Percentiles rank a stretch among this genome's conserved stretches.
These are phyloP conservation scores for Batkoa obscura DNA, from an alignment of 371 early-diverging fungal genomes.

Conservation along the genomic window DNA sequence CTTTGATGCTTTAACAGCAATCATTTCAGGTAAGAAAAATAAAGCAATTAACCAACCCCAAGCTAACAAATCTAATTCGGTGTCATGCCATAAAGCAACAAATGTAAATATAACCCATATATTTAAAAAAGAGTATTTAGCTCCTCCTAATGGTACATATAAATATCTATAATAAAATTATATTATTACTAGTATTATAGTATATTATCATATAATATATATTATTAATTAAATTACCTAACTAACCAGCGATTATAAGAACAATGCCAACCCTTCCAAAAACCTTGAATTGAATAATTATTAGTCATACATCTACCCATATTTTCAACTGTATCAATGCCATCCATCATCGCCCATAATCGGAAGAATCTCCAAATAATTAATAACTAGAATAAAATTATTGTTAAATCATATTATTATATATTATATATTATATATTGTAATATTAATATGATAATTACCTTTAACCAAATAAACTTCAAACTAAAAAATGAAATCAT, in stretches of 20 bases:
- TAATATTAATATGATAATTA: constrained; percentile 2
- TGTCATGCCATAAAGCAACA: constrained; percentile 93
- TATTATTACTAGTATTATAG: too few species aligned
- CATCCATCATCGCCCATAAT: constrained; percentile 76
- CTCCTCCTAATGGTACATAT: constrained; percentile 80
- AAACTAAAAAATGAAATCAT: constrained; percentile 68
- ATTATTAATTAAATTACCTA: constrained; percentile 11
- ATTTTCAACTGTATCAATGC: constrained; percentile 69
- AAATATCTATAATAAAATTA: constrained; percentile 24
- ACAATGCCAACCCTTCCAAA: constrained; percentile 90
- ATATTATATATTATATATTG: too few species aligned
- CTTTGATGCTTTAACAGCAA: constrained; percentile 39
- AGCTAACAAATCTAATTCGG: constrained; percentile 54
- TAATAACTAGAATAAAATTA: background rate
- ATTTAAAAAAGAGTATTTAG: constrained; percentile 35
- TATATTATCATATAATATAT: too few species aligned
- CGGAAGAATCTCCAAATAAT: constrained; percentile 85
- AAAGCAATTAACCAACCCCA: constrained; percentile 87
- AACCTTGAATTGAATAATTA: constrained; percentile 72
- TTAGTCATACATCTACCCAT: constrained; percentile 86
- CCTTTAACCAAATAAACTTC: constrained; percentile 78
- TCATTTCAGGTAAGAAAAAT: constrained; percentile 66
- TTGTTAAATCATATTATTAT: background rate
- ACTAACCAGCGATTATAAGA: constrained; percentile 79
- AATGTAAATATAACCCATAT: constrained; percentile 75